Conservation (phyloP, 1,139 yeast genomes). For the Debaryomycetaceae sp. region DNA sequence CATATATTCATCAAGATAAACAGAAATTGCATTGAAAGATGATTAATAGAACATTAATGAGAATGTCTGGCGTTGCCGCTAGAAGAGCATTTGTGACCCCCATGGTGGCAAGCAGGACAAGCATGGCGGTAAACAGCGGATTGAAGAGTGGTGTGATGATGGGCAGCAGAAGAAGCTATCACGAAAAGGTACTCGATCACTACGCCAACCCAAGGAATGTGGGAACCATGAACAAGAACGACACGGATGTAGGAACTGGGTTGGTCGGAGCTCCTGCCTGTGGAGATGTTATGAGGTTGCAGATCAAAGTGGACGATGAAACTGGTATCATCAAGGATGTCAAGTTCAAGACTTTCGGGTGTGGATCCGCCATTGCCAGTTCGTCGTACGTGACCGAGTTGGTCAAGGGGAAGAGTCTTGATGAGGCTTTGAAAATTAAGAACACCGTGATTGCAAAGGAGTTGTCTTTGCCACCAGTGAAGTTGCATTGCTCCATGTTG, state of each 20-base stretch:
- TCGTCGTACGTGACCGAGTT: slow-evolving; percentile 93
- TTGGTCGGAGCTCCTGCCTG: slow-evolving; percentile 98
- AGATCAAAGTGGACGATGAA: slow-evolving; percentile 85
- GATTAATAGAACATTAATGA: slow-evolving; percentile 23
- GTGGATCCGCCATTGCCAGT: slow-evolving; percentile 97
- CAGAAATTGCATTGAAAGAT: slow-evolving; percentile 11
- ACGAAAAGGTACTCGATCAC: slow-evolving; percentile 84
- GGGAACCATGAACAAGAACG: slow-evolving; percentile 81
- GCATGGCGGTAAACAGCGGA: not conserved
- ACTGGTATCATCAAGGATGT: slow-evolving; percentile 93
- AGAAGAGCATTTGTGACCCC: slow-evolving; percentile 7
- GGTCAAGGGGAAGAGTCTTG: slow-evolving; percentile 91
- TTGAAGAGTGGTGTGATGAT: slow-evolving; percentile 2
- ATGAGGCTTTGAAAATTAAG: slow-evolving; percentile 88
- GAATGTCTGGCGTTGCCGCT: slow-evolving; percentile 11
- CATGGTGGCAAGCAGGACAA: not conserved
- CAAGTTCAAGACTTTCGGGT: slow-evolving; percentile 96
- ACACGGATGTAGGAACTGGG: slow-evolving; percentile 89
- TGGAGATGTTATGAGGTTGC: slow-evolving; percentile 98
- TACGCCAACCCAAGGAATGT: slow-evolving; percentile 96
- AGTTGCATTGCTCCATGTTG: slow-evolving; percentile 95
- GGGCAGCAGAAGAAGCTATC: slow-evolving; percentile 41
- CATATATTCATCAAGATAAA: no score
- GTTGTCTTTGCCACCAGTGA: slow-evolving; percentile 92
- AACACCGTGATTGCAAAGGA: slow-evolving; percentile 93